Conservation (phyloP, 2,329 filamentous ascomycete genomes). For the Aotearoamyces nothofagi region DNA sequence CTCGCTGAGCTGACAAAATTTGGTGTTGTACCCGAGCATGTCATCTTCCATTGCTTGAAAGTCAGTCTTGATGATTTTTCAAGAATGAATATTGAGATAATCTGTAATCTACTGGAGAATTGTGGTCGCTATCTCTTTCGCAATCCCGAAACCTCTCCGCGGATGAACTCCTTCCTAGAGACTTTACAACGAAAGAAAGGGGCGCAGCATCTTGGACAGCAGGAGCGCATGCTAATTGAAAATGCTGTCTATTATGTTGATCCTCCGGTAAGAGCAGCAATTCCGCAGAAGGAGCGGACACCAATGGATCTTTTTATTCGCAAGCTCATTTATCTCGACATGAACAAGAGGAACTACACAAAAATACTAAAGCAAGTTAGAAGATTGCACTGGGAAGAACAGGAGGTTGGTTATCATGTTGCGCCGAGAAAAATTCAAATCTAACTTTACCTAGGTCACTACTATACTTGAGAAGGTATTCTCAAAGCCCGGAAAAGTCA, state of each 20-base stretch:
- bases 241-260: conserved; percentile 98
- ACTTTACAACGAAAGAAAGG: conserved; percentile 92
- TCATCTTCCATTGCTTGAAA: conserved; percentile 97
- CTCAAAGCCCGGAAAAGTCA: conserved; percentile 91
- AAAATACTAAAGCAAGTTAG: conserved; percentile 90
- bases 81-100: conserved; percentile 97
- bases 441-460: too few species aligned
- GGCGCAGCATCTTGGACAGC: conserved; percentile 85
- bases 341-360: conserved; percentile 87
- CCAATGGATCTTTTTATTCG: conserved; percentile 87
- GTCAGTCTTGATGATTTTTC: conserved; percentile 97
- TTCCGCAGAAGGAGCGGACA: conserved; percentile 91
- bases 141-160: conserved; percentile 80
- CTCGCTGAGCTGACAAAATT: conserved; percentile 96
- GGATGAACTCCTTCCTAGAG: conserved; percentile 89
- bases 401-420: too few species aligned
- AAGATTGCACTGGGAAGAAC: conserved; percentile 93
- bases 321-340: conserved; percentile 82
- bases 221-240: conserved; percentile 95
- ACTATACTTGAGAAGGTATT: conserved; percentile 62
- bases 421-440: too few species aligned
- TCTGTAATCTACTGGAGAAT: conserved; percentile 89
- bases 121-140: conserved; percentile 88
- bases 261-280: conserved; percentile 81
- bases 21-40: conserved; percentile 92